Conservation (phyloP, 2,329 filamentous ascomycete genomes). For the Diaporthe nobilis region DNA sequence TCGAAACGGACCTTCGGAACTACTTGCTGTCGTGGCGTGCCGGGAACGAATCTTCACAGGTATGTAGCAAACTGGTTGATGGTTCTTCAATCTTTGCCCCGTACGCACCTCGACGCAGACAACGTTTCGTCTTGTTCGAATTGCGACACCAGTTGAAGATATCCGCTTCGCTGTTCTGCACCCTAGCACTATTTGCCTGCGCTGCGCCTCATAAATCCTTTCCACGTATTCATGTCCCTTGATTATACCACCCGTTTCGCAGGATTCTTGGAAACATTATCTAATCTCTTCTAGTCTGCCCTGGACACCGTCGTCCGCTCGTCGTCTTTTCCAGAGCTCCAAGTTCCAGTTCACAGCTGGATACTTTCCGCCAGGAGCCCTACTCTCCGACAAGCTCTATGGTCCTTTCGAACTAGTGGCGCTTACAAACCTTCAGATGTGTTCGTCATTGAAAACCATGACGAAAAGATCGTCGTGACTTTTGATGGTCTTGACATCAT, state of each 20-base stretch:
- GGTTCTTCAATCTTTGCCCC: neutral
- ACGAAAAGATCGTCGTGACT: constrained; percentile 70
- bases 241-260: too few species aligned
- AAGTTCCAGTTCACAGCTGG: constrained; percentile 87
- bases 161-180: neutral
- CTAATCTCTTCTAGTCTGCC: constrained; percentile 44
- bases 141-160: too few species aligned
- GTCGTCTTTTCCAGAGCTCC: constrained; percentile 76
- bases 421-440: constrained; percentile 72
- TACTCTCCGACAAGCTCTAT: constrained; percentile 74
- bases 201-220: neutral
- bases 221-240: neutral
- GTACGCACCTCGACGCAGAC: neutral
- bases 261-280: too few species aligned
- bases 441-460: constrained; percentile 67
- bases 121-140: neutral
- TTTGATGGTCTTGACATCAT: constrained; percentile 82
- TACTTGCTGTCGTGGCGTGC: constrained; percentile 61
- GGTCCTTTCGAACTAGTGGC: constrained; percentile 68
- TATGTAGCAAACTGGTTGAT: neutral
- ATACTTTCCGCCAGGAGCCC: constrained; percentile 82
- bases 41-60: constrained; percentile 49
- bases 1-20: constrained; percentile 73
- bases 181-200: neutral
- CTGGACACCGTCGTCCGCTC: constrained; percentile 64